Evolutionary conservation across 805 yeast species (phyloP).

Genomic region (Metschnikowia santaceciliae): DNA sequence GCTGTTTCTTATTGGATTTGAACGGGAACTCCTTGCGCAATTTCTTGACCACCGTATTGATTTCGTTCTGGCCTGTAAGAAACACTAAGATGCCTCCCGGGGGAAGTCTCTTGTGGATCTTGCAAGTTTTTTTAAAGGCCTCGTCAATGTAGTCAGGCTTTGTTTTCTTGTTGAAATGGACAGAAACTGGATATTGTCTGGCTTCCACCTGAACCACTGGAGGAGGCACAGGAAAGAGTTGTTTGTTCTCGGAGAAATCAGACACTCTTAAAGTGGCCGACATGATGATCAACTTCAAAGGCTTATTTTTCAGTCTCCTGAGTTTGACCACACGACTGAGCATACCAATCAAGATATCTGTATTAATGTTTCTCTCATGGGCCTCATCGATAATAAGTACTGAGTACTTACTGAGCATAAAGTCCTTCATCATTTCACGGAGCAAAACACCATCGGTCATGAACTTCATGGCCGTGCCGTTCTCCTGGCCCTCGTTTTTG

Average conservation of each 20-base stretch:
- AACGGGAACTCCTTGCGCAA: constrained; percentile 68
- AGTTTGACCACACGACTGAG: constrained; percentile 78
- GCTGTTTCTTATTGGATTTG: constrained; percentile 20
- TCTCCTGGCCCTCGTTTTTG: constrained; percentile 41
- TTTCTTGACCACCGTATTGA: constrained; percentile 66
- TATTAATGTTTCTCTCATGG: constrained; percentile 92
- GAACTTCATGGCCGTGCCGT: constrained; percentile 69
- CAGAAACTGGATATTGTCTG: constrained; percentile 89
- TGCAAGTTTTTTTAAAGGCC: constrained; percentile 77
- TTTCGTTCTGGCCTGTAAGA: constrained; percentile 93
- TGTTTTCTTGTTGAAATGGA: constrained; percentile 84
- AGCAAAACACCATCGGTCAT: constrained; percentile 95
- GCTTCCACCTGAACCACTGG: constrained; percentile 89
- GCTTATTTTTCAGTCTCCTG: constrained; percentile 54
- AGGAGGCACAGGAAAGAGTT: constrained; percentile 68
- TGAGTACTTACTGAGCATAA: constrained; percentile 76
- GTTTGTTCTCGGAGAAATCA: constrained; percentile 81
- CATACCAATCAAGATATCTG: constrained; percentile 95
- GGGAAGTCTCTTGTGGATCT: constrained; percentile 82
- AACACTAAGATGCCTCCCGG: constrained; percentile 92
- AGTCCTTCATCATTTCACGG: constrained; percentile 89
- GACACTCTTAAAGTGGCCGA: constrained; percentile 94
- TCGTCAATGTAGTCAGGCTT: constrained; percentile 78
- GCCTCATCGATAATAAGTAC: constrained; percentile 94
- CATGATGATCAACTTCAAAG: constrained; percentile 85